Evolutionary conservation across 306 rosid genomes (phyloP), one percentile per base, ranked within the genome.

Genomic region (Sicyos baderoa): DNA sequence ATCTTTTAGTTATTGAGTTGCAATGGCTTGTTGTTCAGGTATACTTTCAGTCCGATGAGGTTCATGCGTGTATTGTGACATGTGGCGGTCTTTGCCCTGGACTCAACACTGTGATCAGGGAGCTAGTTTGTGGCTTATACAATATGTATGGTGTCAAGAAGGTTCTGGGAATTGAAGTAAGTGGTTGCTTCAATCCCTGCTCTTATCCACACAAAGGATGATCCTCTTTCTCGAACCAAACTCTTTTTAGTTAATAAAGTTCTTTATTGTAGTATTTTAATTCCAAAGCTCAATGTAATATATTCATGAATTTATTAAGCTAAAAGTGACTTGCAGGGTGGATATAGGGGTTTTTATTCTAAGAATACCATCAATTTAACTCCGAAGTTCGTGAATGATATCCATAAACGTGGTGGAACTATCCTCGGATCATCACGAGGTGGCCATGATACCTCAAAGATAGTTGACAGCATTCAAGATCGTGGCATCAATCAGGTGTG

Each of bases 51-150:
- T 22, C 96, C 5, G 99, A 93, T 50, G 97, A 90, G 58, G 97
- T 93, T 84, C 81, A 74, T 60, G 99, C 94, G 49, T 94, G 95
- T 68, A 93, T 90, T 63, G 99, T 93, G 60, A 93, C 97, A 11
- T 93, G 97, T 37, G 99, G 99, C 42, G 99, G 99, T 78, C 94
- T 93, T 12, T 93, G 99, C 67, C 97, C 99, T 51, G 99, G 99
- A 3, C 97, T 93, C 84, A 93, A 93, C 87, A 93, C 97, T 1
- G 97, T 93, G 66, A 88, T 88, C 16, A 88, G 99, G 74, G 99
- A 93, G 67, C 72, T 93, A 23, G 99, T 90, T 1, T 93, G 97
- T 72, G 86, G 96, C 54, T 76, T 93, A 75, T 60, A 90, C 82
- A 80, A 93, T 75, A 93, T 93, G 99, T 90, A 90, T 73, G 97